Evolutionary conservation across 1,284 basidiomycete genomes (phyloP).

Genomic region (Porodaedalea pini): DNA sequence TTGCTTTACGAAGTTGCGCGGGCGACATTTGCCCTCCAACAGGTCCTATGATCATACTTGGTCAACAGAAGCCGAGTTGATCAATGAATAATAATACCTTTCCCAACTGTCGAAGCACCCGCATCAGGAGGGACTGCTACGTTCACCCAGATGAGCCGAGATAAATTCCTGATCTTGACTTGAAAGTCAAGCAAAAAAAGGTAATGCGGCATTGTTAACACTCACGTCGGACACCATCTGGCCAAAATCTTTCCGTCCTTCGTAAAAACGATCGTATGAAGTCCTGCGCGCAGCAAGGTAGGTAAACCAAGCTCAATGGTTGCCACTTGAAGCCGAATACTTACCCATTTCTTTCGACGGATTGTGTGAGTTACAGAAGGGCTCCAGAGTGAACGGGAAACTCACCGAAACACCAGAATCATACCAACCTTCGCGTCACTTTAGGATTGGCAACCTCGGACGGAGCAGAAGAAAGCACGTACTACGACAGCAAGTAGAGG

Average conservation of each 20-base stretch:
- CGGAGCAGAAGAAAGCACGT: conserved; percentile 36
- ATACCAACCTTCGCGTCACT: conserved; percentile 54
- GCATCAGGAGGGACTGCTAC: conserved; percentile 56
- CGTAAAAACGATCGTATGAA: conserved; percentile 79
- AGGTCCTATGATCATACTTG: conserved; percentile 43
- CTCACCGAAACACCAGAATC: conserved; percentile 73
- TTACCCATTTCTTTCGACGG: conserved; percentile 12
- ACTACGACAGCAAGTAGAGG: conserved; percentile 89
- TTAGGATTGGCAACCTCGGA: conserved; percentile 16
- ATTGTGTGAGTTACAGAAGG: not conserved
- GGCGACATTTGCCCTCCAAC: conserved; percentile 42
- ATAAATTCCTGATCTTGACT: conserved; percentile 55
- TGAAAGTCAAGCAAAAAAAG: conserved; percentile 22
- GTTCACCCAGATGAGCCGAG: conserved; percentile 76
- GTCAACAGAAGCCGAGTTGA: conserved; percentile 5
- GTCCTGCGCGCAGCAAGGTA: conserved; percentile 42
- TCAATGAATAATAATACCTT: conserved; percentile 11
- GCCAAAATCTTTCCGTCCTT: conserved; percentile 82
- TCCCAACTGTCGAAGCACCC: conserved; percentile 1
- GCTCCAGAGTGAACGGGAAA: not conserved
- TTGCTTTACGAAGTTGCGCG: conserved; percentile 60
- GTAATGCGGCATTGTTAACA: conserved; percentile 18
- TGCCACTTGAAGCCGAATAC: not conserved
- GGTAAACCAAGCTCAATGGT: not conserved
- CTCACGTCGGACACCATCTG: conserved; percentile 57